These are phyloP conservation scores for Penicillium paradoxum DNA, from an alignment of 495 filamentous ascomycete species.

Conservation along the genomic window DNA sequence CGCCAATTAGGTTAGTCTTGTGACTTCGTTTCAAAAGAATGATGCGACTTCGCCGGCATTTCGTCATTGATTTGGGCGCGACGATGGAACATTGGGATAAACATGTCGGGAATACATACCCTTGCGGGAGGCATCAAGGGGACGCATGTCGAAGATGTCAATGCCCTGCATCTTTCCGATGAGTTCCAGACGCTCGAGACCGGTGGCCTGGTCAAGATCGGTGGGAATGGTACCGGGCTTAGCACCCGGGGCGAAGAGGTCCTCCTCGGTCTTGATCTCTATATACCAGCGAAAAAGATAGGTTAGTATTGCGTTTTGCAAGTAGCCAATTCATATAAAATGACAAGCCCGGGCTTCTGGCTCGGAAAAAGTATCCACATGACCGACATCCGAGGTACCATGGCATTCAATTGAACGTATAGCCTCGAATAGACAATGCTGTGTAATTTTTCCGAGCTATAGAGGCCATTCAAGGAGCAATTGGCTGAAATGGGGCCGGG, in stretches of 20 bases:
- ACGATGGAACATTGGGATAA: not conserved
- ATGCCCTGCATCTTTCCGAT: conserved; percentile 98
- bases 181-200: conserved; percentile 97
- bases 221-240: conserved; percentile 78
- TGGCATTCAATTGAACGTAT: conserved; percentile 3
- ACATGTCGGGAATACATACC: conserved; percentile 45
- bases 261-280: conserved; percentile 79
- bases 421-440: not conserved
- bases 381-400: conserved; percentile 5
- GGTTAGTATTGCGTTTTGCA: conserved; percentile 3
- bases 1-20: conserved; percentile 6
- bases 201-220: conserved; percentile 91
- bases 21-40: not conserved
- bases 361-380: conserved; percentile 13
- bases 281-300: conserved; percentile 13
- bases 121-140: conserved; percentile 82
- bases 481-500: conserved; percentile 12
- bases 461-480: conserved; percentile 3
- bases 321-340: not conserved
- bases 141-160: conserved; percentile 97
- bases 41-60: not conserved
- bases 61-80: not conserved
- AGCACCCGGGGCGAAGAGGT: conserved; percentile 81
- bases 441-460: not conserved
- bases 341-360: not conserved